Conservation (phyloP, 2,329 filamentous ascomycete species). For the Botryosphaeria dothidea region DNA sequence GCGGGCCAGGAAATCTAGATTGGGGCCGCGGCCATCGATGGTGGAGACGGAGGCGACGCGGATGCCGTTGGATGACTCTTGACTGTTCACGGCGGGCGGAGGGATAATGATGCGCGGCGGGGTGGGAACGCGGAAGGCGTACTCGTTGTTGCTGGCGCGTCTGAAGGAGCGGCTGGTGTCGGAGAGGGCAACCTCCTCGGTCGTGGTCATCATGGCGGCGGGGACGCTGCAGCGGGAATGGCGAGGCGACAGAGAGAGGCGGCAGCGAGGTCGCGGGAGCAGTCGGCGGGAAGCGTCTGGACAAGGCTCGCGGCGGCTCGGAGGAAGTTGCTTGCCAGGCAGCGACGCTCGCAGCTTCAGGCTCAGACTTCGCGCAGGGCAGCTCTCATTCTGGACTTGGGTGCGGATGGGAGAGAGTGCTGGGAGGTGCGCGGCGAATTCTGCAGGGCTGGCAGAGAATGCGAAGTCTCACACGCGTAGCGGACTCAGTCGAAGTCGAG, state of each 20-base stretch:
- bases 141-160: slow-evolving; percentile 36
- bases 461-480: neutral
- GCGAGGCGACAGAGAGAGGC: neutral
- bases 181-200: slow-evolving; percentile 33
- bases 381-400: neutral
- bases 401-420: neutral
- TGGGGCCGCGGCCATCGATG: slow-evolving; percentile 9
- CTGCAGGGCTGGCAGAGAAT: neutral
- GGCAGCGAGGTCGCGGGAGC: neutral
- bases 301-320: neutral
- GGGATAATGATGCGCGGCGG: slow-evolving; percentile 52
- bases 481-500: neutral
- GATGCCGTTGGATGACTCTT: slow-evolving; percentile 2
- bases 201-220: slow-evolving; percentile 20
- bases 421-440: neutral
- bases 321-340: neutral
- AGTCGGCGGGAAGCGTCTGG: neutral
- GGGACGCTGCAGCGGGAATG: neutral
- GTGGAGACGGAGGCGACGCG: neutral
- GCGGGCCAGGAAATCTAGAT: slow-evolving; percentile 7
- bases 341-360: slow-evolving; percentile 8
- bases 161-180: slow-evolving; percentile 28
- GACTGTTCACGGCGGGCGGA: slow-evolving; percentile 35
- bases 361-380: neutral
- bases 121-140: slow-evolving; percentile 48